Base-by-base conservation (phyloP, 2,329 filamentous ascomycete species). In the Malbranchea zuffiana region DNA sequence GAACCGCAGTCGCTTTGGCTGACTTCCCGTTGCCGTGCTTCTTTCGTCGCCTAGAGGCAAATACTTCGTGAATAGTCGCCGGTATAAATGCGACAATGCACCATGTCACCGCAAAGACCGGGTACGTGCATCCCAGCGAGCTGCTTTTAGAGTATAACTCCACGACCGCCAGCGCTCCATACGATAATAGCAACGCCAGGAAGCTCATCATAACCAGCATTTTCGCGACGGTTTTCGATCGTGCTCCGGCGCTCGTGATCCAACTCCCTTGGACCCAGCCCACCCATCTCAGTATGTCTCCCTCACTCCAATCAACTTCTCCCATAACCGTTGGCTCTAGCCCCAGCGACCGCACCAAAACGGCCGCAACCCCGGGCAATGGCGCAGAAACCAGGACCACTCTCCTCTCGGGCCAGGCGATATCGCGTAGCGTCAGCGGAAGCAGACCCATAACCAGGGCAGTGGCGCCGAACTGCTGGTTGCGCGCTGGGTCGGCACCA, bases 391-490 rank as follows among this genome's bases (percentile, higher is more conserved):
- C 44, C 25, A 46, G 37, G 6, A 51, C 42, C 3, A 51, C 27
- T 15, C 53, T 39, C 3, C 48, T 36, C 36, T 56, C 49, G 1
- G 53, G 54, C 53, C 54, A 56, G 1, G 54, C 51, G 36, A 55
- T 48, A 35, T 56, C 53, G 31, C 53, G 55, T 11, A 57, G 44
- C 1, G 49, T 52, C 2, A 56, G 40, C 1, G 55, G 54, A 20
- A 58, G 45, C 7, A 58, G 43, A 18, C 53, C 55, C 53, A 58
- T 56, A 31, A 57, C 49, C 6, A 58, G 46, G 1, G 50, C 47
- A 1, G 47, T 52, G 20, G 54, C 50, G 15, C 47, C 49, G 41
- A 52, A 55, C 43, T 59, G 54, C 27, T 55, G 53, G 32, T 56
- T 55, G 17, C 52, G 50, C 15, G 46, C 46, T 24, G 56, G 53